These are phyloP conservation scores for Nicotiana tomentosiformis DNA, from an alignment of 257 asterid genomes.

Conservation along the genomic window DNA sequence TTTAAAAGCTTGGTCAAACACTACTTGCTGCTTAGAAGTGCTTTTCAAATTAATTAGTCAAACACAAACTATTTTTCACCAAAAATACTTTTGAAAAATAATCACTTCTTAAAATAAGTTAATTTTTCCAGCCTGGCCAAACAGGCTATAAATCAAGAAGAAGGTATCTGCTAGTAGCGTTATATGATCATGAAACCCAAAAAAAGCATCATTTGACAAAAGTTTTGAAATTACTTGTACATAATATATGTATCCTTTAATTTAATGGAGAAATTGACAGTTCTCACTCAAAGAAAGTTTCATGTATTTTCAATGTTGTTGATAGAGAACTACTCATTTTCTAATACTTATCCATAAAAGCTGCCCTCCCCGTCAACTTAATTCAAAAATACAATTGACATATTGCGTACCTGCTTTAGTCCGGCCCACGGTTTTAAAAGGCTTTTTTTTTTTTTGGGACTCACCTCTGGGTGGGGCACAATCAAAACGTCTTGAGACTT, in stretches of 20 bases:
- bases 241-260: neutral
- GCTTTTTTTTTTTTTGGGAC: too few relatives aligned
- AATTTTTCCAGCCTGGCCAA: too few relatives aligned
- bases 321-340: neutral
- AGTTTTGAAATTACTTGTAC: neutral
- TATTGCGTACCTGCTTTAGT: neutral
- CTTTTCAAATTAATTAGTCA: too few relatives aligned
- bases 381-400: neutral
- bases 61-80: too few relatives aligned
- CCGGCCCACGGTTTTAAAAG: too few relatives aligned
- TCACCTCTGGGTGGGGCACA: too few relatives aligned
- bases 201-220: neutral
- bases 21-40: too few relatives aligned
- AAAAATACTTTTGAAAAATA: too few relatives aligned
- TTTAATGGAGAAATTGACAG: neutral
- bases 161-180: neutral
- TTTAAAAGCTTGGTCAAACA: too few relatives aligned
- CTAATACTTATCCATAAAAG: neutral
- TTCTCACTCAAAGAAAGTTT: neutral
- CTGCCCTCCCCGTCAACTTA: neutral
- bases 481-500: too few relatives aligned
- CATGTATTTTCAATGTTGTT: neutral
- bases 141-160: neutral
- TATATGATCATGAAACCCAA: neutral
- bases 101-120: too few relatives aligned